Evolutionary conservation across 805 yeast species (phyloP), one percentile per base, ranked within the genome.

Genomic region (Cyberlindnera subsufficiens): DNA sequence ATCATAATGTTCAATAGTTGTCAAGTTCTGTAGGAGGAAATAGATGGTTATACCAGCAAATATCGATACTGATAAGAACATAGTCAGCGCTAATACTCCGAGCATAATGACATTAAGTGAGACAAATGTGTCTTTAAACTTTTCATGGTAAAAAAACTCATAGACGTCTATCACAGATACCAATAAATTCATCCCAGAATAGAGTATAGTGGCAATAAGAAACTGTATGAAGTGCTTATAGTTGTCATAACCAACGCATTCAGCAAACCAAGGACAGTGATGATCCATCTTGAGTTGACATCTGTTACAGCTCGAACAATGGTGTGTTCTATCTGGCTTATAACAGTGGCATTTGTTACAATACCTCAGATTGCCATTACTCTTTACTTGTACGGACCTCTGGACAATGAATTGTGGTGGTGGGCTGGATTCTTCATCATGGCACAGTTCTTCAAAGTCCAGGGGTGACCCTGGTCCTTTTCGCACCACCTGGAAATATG

Each of bases 201-300:
- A 80, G 0, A 73, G 22, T 3, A 78, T 64, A 3, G 77, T 66
- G 54, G 81, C 80, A 6, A 71, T 36, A 41, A 89, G 61, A 56
- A 85, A 84, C 59, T 88, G 96, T 22, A 87, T 60, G 56, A 90
- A 91, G 58, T 69, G 77, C 63, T 88, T 85, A 50, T 86, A 89
- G 63, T 91, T 91, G 25, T 66, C 66, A 63, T 77, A 83, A 0
- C 98, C 98, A 44, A 91, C 76, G 61, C 97, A 90, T 5, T 78
- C 70, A 2, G 95, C 82, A 61, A 89, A 88, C 98, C 98, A 91
- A 0, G 97, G 97, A 48, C 83, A 82, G 64, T 89, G 96, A 59
- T 89, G 97, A 60, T 89, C 97, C 97, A 89, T 90, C 54, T 77
- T 78, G 45, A 90, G 60, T 22, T 86, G 77, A 61, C 97, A 89